Base-by-base conservation (phyloP, 1,284 basidiomycete genomes). In the Rhizopogon parksii region DNA sequence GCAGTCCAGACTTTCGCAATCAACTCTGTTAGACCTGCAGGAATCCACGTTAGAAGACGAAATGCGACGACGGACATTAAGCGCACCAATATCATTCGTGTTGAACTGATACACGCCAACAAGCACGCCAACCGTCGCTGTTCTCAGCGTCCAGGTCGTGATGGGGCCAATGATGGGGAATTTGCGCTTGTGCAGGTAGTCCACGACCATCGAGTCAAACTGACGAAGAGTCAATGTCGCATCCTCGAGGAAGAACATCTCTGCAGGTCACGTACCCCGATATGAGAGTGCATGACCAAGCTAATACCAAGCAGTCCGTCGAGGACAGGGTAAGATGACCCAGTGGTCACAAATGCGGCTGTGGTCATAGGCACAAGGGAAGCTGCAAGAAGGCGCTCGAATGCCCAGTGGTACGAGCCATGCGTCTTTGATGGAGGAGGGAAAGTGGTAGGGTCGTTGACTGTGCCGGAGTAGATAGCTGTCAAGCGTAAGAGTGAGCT, bases 401-500 rank as follows among this genome's bases (percentile, higher is more conserved):
- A 97, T 1, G 92, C 85, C 95, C 95, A 99, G 78, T 98, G 95
- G 71, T 97, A 88, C 2, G 92, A 95, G 46, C 96, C 95, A 64
- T 96, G 90, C 2, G 82, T 70, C 65, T 81, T 85, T 55, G 80
- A 87, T 6, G 92, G 82, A 21, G 84, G 68, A 27, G 95, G 95
- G 77, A 93, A 96, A 17, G 83, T 72, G 3, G 89, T 91, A 1
- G 95, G 91, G 68, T 99, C 95, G 74, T 99, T 99, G 60, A 95
- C 94, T 35, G 91, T 91, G 52, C 95, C 95, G 70, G 85, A 84
- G 75, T 91, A 82, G 69, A 98, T 84, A 54, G 93, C 93, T 95
- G 61, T 24, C 57, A 36, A 43, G 47, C 4, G 3, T 48, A 38
- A 50, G 42, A 9, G 40, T 47, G 9, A 46, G 32, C 46, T 9